phyloP scores from a whole-genome alignment of 2,329 filamentous ascomycete species.

The Clarireedia paspali region DNA sequence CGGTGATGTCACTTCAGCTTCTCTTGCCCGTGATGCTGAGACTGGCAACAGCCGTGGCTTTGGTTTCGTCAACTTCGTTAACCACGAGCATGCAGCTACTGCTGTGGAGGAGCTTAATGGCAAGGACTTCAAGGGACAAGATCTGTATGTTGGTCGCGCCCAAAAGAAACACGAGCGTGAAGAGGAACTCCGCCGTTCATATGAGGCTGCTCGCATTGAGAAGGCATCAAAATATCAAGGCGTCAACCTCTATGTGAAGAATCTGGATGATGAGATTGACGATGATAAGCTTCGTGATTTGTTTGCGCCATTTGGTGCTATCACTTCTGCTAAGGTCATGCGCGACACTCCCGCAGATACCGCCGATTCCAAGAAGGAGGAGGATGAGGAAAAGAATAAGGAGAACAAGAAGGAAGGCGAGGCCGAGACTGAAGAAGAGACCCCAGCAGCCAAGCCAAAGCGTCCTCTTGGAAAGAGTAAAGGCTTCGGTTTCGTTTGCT shows the following conservation, averaged over 20 bases:
- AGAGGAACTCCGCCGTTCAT: constrained; percentile 97
- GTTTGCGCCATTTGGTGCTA: constrained; percentile 85
- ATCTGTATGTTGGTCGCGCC: constrained; percentile 93
- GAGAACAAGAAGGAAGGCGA: constrained; percentile 37
- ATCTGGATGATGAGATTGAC: constrained; percentile 92
- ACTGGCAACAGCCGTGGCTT: constrained; percentile 88
- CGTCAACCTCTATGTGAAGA: constrained; percentile 99
- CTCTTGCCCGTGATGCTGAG: constrained; percentile 79
- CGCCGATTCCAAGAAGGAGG: constrained; percentile 34
- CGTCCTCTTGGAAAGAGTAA: constrained; percentile 88
- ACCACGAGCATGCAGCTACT: constrained; percentile 76
- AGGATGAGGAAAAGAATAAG: constrained; percentile 36
- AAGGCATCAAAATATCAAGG: constrained; percentile 99
- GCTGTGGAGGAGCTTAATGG: constrained; percentile 90
- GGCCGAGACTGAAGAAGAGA: constrained; percentile 42
- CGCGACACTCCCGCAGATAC: constrained; percentile 64
- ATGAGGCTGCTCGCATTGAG: constrained; percentile 93
- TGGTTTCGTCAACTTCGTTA: constrained; percentile 92
- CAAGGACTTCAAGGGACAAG: constrained; percentile 87
- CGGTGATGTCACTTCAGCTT: constrained; percentile 92
- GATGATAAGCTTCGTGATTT: constrained; percentile 95
- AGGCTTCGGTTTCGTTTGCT: constrained; percentile 99
- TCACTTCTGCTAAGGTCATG: constrained; percentile 99
- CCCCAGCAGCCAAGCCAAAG: constrained; percentile 45
- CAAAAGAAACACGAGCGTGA: constrained; percentile 99